Evolutionary conservation across 805 yeast species (phyloP), one percentile per base, ranked within the genome.

Genomic region (Sugiyamaella marilandica): DNA sequence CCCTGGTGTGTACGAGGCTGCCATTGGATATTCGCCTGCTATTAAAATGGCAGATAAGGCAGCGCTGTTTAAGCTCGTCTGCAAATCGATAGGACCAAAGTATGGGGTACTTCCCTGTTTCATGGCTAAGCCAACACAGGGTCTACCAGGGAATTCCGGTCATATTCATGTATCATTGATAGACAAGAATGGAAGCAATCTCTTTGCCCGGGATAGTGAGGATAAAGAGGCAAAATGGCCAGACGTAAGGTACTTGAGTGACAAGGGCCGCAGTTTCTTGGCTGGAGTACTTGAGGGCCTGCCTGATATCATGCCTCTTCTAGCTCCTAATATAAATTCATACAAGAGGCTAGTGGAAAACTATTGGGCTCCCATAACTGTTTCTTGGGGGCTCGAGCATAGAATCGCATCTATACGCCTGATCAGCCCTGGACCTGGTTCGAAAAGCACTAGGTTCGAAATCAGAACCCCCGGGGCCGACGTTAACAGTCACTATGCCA

Each of bases 381-480:
- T 64, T 7, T 59, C 66, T 10, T 67, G 71, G 71, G 71, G 71
- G 2, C 54, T 60, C 13, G 71, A 67, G 51, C 68, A 67, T 51
- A 57, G 71, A 33, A 59, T 67, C 29, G 70, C 71, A 10, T 62
- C 67, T 3, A 61, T 67, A 41, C 60, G 71, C 7, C 58, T 67
- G 11, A 67, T 67, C 34, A 57, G 64, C 7, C 66, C 68, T 9
- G 46, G 52, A 5, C 59, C 62, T 18, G 45, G 63, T 1, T 56
- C 63, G 3, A 61, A 59, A 49, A 62, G 64, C 11, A 62, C 68
- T 16, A 52, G 71, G 9, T 57, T 67, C 19, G 71, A 67, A 47
- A 62, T 67, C n/a, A 56, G 71, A 33, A 65, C 68, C 21, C 71
- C 71, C 2, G 71, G 71, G 16, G 71, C 71, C n/a, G 71, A 67